phyloP scores from a whole-genome alignment of 495 filamentous ascomycete genomes.

The Podospora appendiculata region DNA sequence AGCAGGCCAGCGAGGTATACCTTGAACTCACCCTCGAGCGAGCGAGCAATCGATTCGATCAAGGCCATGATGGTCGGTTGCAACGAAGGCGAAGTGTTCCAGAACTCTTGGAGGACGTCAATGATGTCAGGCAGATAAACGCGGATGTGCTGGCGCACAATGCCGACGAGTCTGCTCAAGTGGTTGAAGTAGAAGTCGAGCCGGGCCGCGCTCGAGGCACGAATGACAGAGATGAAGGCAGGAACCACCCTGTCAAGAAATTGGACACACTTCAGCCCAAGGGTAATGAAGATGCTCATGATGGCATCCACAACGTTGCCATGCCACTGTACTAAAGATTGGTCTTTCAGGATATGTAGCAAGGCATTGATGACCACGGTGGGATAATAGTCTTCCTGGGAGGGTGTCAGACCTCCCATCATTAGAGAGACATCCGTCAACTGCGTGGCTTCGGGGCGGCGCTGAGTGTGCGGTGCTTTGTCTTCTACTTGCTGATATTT shows the following conservation, averaged over 20 bases:
- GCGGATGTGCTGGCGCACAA: constrained; percentile 92
- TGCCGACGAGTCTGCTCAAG: constrained; percentile 81
- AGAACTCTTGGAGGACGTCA: constrained; percentile 75
- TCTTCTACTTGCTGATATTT: constrained; percentile 76
- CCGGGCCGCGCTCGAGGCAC: constrained; percentile 59
- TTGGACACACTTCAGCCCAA: constrained; percentile 89
- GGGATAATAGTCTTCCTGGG: constrained; percentile 95
- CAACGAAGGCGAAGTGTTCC: constrained; percentile 65
- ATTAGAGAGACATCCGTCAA: constrained; percentile 94
- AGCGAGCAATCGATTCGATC: constrained; percentile 86
- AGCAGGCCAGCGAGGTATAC: constrained; percentile 82
- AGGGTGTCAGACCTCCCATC: constrained; percentile 95
- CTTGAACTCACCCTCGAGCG: constrained; percentile 94
- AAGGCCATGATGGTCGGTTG: constrained; percentile 86
- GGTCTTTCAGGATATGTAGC: constrained; percentile 82
- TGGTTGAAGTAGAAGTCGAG: constrained; percentile 97
- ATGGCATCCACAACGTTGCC: constrained; percentile 96
- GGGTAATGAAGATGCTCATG: constrained; percentile 95
- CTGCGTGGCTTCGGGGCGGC: constrained; percentile 50
- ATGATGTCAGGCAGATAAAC: constrained; percentile 81
- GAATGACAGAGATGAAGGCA: constrained; percentile 82
- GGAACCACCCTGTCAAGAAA: constrained; percentile 91
- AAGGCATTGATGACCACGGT: constrained; percentile 96
- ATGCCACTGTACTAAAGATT: constrained; percentile 79
- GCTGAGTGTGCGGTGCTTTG: constrained; percentile 53